These are phyloP conservation scores for Austroboletus rostrupii DNA, from an alignment of 1,284 basidiomycete species.

Conservation along the genomic window DNA sequence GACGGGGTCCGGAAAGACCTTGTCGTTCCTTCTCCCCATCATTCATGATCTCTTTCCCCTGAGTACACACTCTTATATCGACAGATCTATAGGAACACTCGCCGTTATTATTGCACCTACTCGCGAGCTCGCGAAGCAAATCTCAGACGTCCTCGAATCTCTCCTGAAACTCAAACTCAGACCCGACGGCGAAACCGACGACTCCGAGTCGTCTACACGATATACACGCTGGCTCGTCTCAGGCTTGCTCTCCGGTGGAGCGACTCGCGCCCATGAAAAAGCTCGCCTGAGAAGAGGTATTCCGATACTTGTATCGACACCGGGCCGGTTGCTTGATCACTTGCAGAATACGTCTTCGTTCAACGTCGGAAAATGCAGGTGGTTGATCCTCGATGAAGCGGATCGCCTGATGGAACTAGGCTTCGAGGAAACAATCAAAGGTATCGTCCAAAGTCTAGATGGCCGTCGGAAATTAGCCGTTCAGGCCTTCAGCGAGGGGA, in stretches of 20 bases:
- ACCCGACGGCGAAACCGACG: slow-evolving; percentile 50
- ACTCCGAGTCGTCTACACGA: slow-evolving; percentile 45
- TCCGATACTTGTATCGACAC: slow-evolving; percentile 89
- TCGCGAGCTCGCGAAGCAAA: slow-evolving; percentile 93
- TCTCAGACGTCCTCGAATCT: slow-evolving; percentile 89
- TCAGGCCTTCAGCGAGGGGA: slow-evolving; percentile 69
- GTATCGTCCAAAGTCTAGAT: slow-evolving; percentile 84
- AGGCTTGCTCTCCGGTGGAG: slow-evolving; percentile 81
- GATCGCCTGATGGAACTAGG: slow-evolving; percentile 97
- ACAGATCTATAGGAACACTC: slow-evolving; percentile 85
- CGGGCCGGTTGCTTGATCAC: slow-evolving; percentile 92
- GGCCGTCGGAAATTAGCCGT: slow-evolving; percentile 72
- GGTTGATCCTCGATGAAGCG: slow-evolving; percentile 96
- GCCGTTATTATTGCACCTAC: slow-evolving; percentile 95
- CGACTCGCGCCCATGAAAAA: slow-evolving; percentile 72
- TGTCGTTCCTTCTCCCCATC: slow-evolving; percentile 93
- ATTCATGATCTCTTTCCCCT: slow-evolving; percentile 92
- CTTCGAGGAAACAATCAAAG: slow-evolving; percentile 87
- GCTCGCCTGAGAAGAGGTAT: slow-evolving; percentile 65
- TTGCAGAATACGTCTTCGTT: slow-evolving; percentile 92
- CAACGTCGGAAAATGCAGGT: slow-evolving; percentile 89
- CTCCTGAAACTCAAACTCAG: slow-evolving; percentile 77
- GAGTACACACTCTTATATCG: slow-evolving; percentile 83
- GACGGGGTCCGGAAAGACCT: slow-evolving; percentile 96
- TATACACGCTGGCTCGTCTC: slow-evolving; percentile 93